Conservation (phyloP, 257 asterid species). For the Primulina eburnea region DNA sequence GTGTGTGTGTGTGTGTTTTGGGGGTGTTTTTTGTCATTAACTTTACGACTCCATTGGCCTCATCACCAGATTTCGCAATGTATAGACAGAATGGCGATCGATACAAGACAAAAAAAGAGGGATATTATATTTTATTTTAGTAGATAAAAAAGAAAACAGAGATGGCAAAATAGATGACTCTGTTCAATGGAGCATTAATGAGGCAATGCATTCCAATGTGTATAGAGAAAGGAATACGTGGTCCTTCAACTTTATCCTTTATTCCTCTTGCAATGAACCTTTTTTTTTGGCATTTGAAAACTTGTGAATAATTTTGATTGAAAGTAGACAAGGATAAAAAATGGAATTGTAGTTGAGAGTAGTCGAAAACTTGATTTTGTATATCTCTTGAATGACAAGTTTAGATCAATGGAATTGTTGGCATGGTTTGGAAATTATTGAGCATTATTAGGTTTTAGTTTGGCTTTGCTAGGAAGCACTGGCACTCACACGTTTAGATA, state of each 20-base stretch:
- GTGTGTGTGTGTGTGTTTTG: slow-evolving; percentile 20
- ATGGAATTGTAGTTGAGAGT: no score
- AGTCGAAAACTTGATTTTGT: no score
- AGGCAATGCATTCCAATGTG: background rate
- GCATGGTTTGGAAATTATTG: no score
- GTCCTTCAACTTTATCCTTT: background rate
- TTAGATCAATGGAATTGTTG: no score
- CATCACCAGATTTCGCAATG: slow-evolving; percentile 21
- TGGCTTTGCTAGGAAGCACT: background rate
- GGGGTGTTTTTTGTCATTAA: slow-evolving; percentile 27
- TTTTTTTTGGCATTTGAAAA: no score
- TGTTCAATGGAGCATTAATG: background rate
- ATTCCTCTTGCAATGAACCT: no score
- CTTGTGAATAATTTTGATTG: no score
- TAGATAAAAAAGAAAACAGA: slow-evolving; percentile 18
- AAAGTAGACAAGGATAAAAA: no score
- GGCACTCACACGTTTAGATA: background rate
- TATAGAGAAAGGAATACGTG: background rate
- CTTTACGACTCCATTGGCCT: slow-evolving; percentile 30
- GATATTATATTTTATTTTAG: background rate
- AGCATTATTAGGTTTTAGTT: no score
- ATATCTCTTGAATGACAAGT: no score
- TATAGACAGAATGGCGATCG: slow-evolving; percentile 30
- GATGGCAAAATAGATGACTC: background rate
- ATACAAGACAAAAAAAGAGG: slow-evolving; percentile 28